These are phyloP conservation scores for Aspergillus ruber DNA, from an alignment of 2,329 filamentous ascomycete species.

Conservation along the genomic window DNA sequence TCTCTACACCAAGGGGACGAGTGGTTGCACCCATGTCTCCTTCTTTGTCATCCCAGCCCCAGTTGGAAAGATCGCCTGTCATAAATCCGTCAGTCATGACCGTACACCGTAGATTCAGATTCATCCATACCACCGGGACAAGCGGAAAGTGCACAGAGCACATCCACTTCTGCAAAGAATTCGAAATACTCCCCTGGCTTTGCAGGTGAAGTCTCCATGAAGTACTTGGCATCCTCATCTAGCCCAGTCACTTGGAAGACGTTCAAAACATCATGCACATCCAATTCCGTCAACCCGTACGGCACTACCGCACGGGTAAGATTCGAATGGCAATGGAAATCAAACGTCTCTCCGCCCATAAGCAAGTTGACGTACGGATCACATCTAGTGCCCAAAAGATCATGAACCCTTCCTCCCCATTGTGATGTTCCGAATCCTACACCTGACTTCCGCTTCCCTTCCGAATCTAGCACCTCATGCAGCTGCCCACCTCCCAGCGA, in stretches of 20 bases:
- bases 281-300: slow-evolving; percentile 61
- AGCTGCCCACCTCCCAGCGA: slow-evolving; percentile 45
- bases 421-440: slow-evolving; percentile 33
- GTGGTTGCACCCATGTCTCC: slow-evolving; percentile 60
- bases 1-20: slow-evolving; percentile 67
- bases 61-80: slow-evolving; percentile 64
- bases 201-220: slow-evolving; percentile 55
- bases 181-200: slow-evolving; percentile 54
- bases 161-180: slow-evolving; percentile 73
- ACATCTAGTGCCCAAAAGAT: slow-evolving; percentile 74
- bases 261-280: slow-evolving; percentile 81
- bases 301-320: slow-evolving; percentile 65
- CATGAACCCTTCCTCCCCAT: slow-evolving; percentile 64
- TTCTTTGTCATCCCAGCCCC: slow-evolving; percentile 64
- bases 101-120: neutral
- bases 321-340: slow-evolving; percentile 82
- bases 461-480: slow-evolving; percentile 29
- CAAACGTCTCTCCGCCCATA: slow-evolving; percentile 63
- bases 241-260: slow-evolving; percentile 79
- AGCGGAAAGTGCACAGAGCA: slow-evolving; percentile 60
- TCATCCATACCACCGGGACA: slow-evolving; percentile 59
- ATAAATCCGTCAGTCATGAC: slow-evolving; percentile 10
- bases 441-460: slow-evolving; percentile 35
- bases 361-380: slow-evolving; percentile 77
- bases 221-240: slow-evolving; percentile 65